Base-by-base conservation (phyloP, 257 asterid genomes). In the Datura wrightii region DNA sequence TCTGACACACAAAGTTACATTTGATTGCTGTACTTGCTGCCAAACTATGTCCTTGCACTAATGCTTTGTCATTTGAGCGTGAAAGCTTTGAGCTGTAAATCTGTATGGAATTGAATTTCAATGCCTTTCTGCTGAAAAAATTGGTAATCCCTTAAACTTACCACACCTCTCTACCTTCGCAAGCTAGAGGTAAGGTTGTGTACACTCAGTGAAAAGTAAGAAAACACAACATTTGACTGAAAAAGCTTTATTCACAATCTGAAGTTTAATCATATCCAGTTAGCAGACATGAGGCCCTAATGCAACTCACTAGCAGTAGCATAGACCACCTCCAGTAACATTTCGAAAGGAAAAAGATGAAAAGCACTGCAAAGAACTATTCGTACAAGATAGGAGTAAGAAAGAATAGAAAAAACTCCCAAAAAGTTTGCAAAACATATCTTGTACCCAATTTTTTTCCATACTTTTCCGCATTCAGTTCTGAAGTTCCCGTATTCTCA, bases 11-110 rank as follows among this genome's bases (percentile, higher is more conserved):
- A 52, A 74, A 24, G 81, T 48, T 31, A 50, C 8, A 48, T 76
- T 76, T 76, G 62, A 74, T 52, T 74, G 59, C 3, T n/a, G 19
- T 46, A 72, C 59, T 10, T 72, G 58, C n/a, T 71, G 41, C 10
- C 39, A n/a, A 10, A 71, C 58, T 10, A 31, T 42, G 10, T 71
- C n/a, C 39, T 44, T 71, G 80, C 56, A 48, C 80, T 44, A 71
- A 44, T 15, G 4, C 56, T 37, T 24, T 24, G 37, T 18, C 9
- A 10, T 70, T 71, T 42, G 58, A 72, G 80, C 31, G 3, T 19
- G 11, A 59, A 59, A 2, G 66, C 11, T 9, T 19, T 59, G 37
- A 59, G 5, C 59, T 37, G 42, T 24, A 24, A 24, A 48, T 36
- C 36, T 66, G 48, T 36, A 37, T 66, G 48, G n/a, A 11, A 60